These are phyloP conservation scores for Phytophthora melonis DNA, from an alignment of 352 stramenopile genomes.

Conservation along the genomic window DNA sequence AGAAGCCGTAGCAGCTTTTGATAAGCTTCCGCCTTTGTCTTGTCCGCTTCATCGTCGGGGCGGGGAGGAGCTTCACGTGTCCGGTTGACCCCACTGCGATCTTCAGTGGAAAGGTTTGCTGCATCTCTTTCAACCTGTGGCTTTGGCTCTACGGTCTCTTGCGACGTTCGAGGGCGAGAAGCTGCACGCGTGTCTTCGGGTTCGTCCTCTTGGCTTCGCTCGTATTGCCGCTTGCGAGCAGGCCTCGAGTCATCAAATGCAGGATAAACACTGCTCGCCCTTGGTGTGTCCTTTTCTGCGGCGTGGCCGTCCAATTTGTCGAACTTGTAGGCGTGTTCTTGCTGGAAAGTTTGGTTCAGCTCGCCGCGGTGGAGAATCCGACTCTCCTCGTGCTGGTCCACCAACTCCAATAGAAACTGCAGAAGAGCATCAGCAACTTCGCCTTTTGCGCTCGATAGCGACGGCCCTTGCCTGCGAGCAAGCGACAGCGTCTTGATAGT, in stretches of 20 bases:
- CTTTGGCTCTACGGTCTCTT: not conserved
- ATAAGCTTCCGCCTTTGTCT: not conserved
- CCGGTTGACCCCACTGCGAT: not conserved
- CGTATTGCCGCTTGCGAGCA: too few relatives aligned
- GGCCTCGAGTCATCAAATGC: too few relatives aligned
- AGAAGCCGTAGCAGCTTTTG: not conserved
- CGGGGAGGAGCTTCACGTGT: not conserved
- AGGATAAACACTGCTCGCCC: too few relatives aligned
- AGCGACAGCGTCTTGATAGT: constrained; percentile 50
- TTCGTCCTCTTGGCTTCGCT: too few relatives aligned
- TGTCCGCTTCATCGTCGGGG: not conserved
- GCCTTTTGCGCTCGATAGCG: not conserved
- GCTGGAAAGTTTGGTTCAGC: too few relatives aligned
- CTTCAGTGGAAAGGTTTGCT: not conserved
- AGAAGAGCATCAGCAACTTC: not conserved
- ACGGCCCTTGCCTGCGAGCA: constrained; percentile 32
- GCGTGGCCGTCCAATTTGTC: too few relatives aligned
- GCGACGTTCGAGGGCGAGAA: not conserved
- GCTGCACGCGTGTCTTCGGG: not conserved
- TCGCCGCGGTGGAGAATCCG: too few relatives aligned
- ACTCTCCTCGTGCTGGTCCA: not conserved
- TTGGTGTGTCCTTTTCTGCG: too few relatives aligned
- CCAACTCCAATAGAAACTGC: not conserved
- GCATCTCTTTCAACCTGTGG: not conserved
- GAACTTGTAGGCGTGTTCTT: too few relatives aligned